Base-by-base conservation (phyloP, 1,284 basidiomycete genomes). In the Ceratobasidium sp. region DNA sequence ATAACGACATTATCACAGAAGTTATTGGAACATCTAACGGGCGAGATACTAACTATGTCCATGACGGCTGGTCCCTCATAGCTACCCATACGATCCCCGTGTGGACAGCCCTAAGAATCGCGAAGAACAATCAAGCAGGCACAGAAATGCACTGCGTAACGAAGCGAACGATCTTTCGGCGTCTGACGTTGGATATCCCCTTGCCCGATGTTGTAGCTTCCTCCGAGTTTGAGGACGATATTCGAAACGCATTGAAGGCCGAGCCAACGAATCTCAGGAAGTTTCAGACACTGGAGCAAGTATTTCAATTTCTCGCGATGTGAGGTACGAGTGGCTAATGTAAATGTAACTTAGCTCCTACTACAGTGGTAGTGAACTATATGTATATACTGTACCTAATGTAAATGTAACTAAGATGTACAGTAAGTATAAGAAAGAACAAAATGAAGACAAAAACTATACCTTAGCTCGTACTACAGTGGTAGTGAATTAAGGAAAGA, bases 61-160 rank as follows among this genome's bases (percentile, higher is more conserved):
- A 75, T 46, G n/a, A 64, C 42, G 73, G 73, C 26, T 75, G 73
- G 73, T 75, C 62, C 6, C 48, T 42, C 7, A 52, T 62, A 10
- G 62, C 73, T 15, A 44, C 42, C 42, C 23, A 26, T 23, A 46
- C 42, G 17, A 38, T 26, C 28, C 52, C 73, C 2, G 33, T 62
- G 10, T 75, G 73, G 73, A 57, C 44, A 23, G 26, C 28, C 9
- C 56, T n/a, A 10, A 65, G 73, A n/a, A 75, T 66, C n/a, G 61
- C 48, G 20, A 59, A 52, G 33, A 65, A 56, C 62, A 52, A 75
- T 20, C 62, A 54, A 66, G 28, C 23, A 12, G 2, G 12, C 28
- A 2, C 1, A 13, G 10, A 28, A 26, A 46, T 17, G 3, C 10
- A 23, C 0, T 65, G 15, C n/a, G 42, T 38, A 0, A 74, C 71